Evolutionary conservation across 2,329 filamentous ascomycete species (phyloP).

Genomic region (Neurospora sp.): DNA sequence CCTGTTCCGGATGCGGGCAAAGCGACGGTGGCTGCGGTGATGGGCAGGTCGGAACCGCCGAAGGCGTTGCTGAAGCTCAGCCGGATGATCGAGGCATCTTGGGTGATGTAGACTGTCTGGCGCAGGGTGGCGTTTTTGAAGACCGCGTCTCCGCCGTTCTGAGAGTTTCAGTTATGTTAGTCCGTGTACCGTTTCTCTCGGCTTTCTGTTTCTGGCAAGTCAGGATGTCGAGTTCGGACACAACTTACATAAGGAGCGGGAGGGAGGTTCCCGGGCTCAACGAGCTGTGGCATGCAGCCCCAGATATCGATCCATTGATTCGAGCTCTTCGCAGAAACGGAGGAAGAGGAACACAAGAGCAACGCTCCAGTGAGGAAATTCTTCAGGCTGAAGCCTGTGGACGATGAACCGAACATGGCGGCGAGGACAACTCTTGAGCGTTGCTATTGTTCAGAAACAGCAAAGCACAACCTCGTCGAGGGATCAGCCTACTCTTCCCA

Average conservation of each 20-base stretch:
- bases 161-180: neutral
- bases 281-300: constrained; percentile 53
- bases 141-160: constrained; percentile 42
- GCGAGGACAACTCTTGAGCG: neutral
- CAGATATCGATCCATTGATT: constrained; percentile 51
- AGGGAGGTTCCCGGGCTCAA: constrained; percentile 49
- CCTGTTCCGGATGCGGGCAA: constrained; percentile 36
- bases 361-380: neutral
- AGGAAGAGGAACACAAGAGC: constrained; percentile 2
- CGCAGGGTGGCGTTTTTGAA: constrained; percentile 51
- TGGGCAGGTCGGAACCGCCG: constrained; percentile 44
- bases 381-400: neutral
- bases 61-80: constrained; percentile 54
- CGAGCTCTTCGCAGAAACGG: constrained; percentile 11
- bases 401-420: neutral
- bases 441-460: neutral
- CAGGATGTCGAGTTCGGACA: neutral
- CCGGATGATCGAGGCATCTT: constrained; percentile 42
- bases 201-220: neutral
- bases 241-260: constrained; percentile 41
- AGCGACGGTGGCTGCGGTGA: constrained; percentile 47
- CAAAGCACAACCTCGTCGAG: neutral
- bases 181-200: constrained; percentile 8
- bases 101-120: constrained; percentile 48
- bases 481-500: neutral